Percentiles rank a stretch among this genome's conserved stretches.
Evolutionary conservation across 2,329 filamentous ascomycete species (phyloP).

Genomic region (Pestalotiopsis sp.): DNA sequence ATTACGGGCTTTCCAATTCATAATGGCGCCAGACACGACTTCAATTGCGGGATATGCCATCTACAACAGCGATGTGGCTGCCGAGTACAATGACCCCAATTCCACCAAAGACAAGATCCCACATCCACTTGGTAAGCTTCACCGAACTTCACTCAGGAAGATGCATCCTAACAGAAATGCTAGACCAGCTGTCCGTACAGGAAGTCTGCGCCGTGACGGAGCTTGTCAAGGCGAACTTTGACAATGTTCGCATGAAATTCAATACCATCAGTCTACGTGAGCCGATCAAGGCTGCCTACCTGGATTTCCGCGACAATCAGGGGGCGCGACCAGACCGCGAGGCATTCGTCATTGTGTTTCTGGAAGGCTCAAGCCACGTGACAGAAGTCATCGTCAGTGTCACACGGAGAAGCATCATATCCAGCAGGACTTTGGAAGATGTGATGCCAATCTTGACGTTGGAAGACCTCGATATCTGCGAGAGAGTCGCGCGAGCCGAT

Average conservation of each 20-base stretch:
- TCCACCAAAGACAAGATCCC: neutral
- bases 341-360: conserved; percentile 50
- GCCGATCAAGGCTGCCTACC: conserved; percentile 62
- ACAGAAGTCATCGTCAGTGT: conserved; percentile 55
- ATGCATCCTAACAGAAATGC: neutral
- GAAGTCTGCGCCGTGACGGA: neutral
- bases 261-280: conserved; percentile 70
- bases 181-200: neutral
- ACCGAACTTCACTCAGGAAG: neutral
- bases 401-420: conserved; percentile 39
- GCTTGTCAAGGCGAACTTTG: neutral
- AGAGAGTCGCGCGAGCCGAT: conserved; percentile 67
- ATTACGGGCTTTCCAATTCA: neutral
- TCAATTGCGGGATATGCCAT: neutral
- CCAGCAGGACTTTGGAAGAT: conserved; percentile 46
- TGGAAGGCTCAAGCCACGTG: conserved; percentile 39
- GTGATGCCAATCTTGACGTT: conserved; percentile 65
- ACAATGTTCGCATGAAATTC: conserved; percentile 35
- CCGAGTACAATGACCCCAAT: neutral
- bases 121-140: neutral
- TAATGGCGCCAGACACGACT: neutral
- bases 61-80: neutral
- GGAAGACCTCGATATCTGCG: conserved; percentile 77
- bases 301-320: conserved; percentile 58
- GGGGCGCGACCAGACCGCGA: conserved; percentile 52